Evolutionary conservation across 129 eudicot genomes (phyloP).

Genomic region (Oenanthe sinensis): DNA sequence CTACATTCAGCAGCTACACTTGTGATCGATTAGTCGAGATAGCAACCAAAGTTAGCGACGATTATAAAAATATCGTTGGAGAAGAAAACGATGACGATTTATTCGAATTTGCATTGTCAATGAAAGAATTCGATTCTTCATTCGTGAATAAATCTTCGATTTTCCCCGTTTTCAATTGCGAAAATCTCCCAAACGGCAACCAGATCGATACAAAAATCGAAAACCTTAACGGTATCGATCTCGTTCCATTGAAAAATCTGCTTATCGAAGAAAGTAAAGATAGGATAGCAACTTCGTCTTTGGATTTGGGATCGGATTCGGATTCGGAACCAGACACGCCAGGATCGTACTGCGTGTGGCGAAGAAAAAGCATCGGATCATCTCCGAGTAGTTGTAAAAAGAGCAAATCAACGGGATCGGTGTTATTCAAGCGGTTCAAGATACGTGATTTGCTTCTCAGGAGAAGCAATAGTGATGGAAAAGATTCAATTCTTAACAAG

Average conservation of each 20-base stretch:
- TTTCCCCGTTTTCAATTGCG: conserved; percentile 16
- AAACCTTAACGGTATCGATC: not conserved
- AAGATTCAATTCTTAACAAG: conserved; percentile 27
- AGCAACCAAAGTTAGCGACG: conserved; percentile 15
- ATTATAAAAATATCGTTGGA: not conserved
- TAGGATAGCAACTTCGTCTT: conserved; percentile 33
- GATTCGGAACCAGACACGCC: conserved; percentile 42
- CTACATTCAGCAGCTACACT: conserved; percentile 28
- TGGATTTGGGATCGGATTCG: conserved; percentile 14
- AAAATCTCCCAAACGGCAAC: not conserved
- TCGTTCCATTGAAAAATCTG: conserved; percentile 25
- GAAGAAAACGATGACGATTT: not conserved
- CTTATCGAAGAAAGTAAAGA: conserved; percentile 28
- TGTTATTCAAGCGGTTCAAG: conserved; percentile 43
- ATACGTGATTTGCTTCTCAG: conserved; percentile 37
- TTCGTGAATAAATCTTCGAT: not conserved
- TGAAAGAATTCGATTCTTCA: not conserved
- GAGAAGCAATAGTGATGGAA: conserved; percentile 72
- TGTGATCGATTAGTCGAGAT: conserved; percentile 16
- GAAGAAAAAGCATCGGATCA: conserved; percentile 24
- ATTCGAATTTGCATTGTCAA: conserved; percentile 8
- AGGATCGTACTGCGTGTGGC: conserved; percentile 58
- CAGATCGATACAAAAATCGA: not conserved
- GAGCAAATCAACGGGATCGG: conserved; percentile 64
- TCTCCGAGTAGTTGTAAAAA: conserved; percentile 39